Evolutionary conservation across 2,329 filamentous ascomycete genomes (phyloP).

Genomic region (Verticillium zaregamsianum): DNA sequence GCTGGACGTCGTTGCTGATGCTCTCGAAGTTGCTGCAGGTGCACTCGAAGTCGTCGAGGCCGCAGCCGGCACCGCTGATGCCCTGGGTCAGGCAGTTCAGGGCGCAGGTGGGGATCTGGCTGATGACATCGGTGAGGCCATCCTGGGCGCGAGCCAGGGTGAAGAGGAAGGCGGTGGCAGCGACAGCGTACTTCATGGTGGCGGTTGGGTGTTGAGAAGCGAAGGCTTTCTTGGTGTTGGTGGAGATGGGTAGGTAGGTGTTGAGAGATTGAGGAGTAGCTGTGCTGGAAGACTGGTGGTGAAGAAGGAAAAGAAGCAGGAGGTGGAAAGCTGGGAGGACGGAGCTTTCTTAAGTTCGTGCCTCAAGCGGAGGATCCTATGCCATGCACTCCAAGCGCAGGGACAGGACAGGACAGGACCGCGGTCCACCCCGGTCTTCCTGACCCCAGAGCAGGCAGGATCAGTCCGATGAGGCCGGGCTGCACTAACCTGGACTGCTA

Average conservation of each 20-base stretch:
- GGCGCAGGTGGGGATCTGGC: conserved; percentile 33
- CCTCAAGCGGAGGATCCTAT: too few species aligned
- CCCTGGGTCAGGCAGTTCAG: conserved; percentile 28
- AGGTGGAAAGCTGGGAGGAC: not conserved
- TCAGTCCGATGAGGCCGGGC: not conserved
- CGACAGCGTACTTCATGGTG: conserved; percentile 26
- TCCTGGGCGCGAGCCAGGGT: conserved; percentile 18
- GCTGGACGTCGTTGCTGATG: conserved; percentile 26
- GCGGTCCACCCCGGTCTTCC: not conserved
- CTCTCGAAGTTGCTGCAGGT: conserved; percentile 30
- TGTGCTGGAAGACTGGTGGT: not conserved
- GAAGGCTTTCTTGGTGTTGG: not conserved
- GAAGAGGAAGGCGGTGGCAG: conserved; percentile 19
- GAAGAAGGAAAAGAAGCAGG: not conserved
- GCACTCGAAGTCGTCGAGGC: conserved; percentile 28
- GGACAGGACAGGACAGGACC: too few species aligned
- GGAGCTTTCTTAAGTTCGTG: not conserved
- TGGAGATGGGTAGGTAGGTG: not conserved
- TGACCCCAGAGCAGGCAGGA: not conserved
- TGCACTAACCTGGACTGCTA: not conserved
- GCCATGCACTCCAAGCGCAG: not conserved
- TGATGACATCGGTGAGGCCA: conserved; percentile 13
- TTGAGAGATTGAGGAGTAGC: not conserved
- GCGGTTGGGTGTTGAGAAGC: not conserved
- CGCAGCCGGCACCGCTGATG: conserved; percentile 27